These are phyloP conservation scores for Skeletonema costatum DNA, from an alignment of 108 stramenopile genomes.

Conservation along the genomic window DNA sequence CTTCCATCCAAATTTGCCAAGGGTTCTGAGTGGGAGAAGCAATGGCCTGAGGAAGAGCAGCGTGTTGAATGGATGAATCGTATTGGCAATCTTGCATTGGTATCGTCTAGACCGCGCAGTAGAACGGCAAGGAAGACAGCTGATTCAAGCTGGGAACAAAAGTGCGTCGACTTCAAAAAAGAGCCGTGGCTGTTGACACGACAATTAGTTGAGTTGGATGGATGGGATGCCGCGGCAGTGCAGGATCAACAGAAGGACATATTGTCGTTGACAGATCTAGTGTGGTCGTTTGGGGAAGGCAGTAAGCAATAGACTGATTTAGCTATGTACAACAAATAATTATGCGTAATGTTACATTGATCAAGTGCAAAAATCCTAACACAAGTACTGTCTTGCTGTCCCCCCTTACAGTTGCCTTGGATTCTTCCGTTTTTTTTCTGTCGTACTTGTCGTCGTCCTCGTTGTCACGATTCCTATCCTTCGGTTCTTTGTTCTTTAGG, in stretches of 20 bases:
- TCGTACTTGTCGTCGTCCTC: too few species aligned
- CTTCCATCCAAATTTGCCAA: neutral
- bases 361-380: too few species aligned
- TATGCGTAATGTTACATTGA: too few species aligned
- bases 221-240: constrained; percentile 30
- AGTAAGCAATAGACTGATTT: neutral
- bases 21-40: neutral
- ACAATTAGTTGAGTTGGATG: constrained; percentile 28
- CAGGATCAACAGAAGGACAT: constrained; percentile 29
- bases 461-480: too few species aligned
- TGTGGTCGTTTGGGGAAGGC: constrained; percentile 16
- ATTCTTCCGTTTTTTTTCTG: too few species aligned
- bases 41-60: constrained; percentile 38
- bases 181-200: constrained; percentile 45
- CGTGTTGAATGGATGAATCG: constrained; percentile 28
- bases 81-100: constrained; percentile 47
- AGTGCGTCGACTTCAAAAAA: constrained; percentile 35
- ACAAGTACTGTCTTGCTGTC: too few species aligned
- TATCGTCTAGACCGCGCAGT: constrained; percentile 15
- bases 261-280: constrained; percentile 29
- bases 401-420: too few species aligned
- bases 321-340: too few species aligned
- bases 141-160: constrained; percentile 27
- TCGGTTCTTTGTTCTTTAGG: too few species aligned
- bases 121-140: constrained; percentile 12